Evolutionary conservation across 768 basidiomycete genomes (phyloP).

Genomic region (Suillus americanus): DNA sequence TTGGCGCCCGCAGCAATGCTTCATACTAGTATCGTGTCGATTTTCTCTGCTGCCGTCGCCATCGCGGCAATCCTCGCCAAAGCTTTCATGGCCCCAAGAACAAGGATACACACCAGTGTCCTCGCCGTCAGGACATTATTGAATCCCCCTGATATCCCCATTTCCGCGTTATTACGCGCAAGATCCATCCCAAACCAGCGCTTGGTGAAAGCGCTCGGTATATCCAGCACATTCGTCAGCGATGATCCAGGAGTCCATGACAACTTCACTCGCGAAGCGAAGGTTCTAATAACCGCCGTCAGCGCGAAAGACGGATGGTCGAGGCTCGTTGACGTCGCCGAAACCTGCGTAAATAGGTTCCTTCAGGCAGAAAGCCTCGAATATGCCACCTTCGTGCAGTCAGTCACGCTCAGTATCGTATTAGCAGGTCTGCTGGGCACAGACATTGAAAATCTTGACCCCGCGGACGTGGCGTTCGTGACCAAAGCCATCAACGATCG

Average conservation of each 20-base stretch:
- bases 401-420: conserved; percentile 37
- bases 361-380: conserved; percentile 3
- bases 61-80: neutral
- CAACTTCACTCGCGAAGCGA: conserved; percentile 22
- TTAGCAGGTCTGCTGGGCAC: conserved; percentile 37
- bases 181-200: conserved; percentile 24
- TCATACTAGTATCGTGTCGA: neutral
- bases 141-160: conserved; percentile 13
- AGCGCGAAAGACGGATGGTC: conserved; percentile 18
- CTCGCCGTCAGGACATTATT: conserved; percentile 14
- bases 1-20: neutral
- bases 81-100: neutral
- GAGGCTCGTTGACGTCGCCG: conserved; percentile 12
- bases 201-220: conserved; percentile 24
- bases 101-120: conserved; percentile 12
- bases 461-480: conserved; percentile 34
- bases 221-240: conserved; percentile 56
- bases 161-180: conserved; percentile 16
- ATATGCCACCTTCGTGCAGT: conserved; percentile 39
- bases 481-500: conserved; percentile 39
- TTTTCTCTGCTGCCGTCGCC: neutral
- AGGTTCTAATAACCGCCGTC: conserved; percentile 15
- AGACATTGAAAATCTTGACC: conserved; percentile 29
- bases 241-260: conserved; percentile 29
- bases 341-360: conserved; percentile 6